phyloP scores from a whole-genome alignment of 768 basidiomycete species.

The Xanthoconium purpureum region DNA sequence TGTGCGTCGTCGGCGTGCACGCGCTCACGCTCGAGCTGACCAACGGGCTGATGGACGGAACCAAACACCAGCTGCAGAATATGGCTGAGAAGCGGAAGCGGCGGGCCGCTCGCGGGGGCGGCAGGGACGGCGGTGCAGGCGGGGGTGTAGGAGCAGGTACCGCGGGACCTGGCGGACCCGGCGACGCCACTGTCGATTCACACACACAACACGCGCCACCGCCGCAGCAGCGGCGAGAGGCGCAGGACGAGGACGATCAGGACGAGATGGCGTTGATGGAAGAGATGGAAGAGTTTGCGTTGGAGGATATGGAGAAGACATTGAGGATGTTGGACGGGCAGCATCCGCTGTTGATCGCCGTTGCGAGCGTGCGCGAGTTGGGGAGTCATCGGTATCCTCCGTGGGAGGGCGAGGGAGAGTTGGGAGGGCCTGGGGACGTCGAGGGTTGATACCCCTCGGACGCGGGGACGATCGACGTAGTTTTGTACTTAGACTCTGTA shows the following conservation, averaged over 20 bases:
- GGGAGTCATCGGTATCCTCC: constrained; percentile 48
- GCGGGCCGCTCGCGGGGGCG: constrained; percentile 36
- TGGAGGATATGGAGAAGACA: constrained; percentile 77
- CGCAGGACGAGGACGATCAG: constrained; percentile 45
- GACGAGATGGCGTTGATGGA: constrained; percentile 72
- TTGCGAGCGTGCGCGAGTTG: constrained; percentile 69
- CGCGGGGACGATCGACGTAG: no score
- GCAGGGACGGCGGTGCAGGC: constrained; percentile 14
- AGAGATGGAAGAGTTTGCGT: constrained; percentile 79
- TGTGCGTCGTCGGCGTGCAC: constrained; percentile 55
- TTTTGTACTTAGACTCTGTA: no score
- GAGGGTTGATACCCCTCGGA: constrained; percentile 2
- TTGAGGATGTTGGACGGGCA: constrained; percentile 51
- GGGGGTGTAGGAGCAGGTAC: neutral
- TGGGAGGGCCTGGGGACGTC: constrained; percentile 18
- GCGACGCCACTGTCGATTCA: no score
- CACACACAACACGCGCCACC: neutral
- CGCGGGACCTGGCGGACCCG: neutral
- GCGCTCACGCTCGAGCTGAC: constrained; percentile 54
- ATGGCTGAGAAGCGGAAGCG: constrained; percentile 67
- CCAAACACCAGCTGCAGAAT: constrained; percentile 64
- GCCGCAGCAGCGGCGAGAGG: neutral
- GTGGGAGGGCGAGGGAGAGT: constrained; percentile 44
- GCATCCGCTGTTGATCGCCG: constrained; percentile 65
- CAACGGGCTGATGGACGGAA: constrained; percentile 59